A percentile compares a stretch with the other conserved stretches of the same genome.
Evolutionary conservation across 1,284 basidiomycete genomes (phyloP).

Genomic region (Irpex lacteus): DNA sequence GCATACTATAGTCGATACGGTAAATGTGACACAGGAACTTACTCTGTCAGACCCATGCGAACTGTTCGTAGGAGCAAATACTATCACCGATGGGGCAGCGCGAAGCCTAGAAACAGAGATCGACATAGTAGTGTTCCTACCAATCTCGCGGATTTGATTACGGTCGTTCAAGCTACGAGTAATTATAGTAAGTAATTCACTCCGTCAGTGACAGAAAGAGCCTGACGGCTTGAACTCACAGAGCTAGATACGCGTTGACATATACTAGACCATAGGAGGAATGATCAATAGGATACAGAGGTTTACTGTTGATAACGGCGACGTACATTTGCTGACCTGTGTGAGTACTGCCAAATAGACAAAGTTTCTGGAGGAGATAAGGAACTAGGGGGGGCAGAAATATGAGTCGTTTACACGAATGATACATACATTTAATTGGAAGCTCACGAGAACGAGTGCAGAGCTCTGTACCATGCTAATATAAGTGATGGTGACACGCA

Average conservation of each 20-base stretch:
- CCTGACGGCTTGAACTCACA: constrained; percentile 17
- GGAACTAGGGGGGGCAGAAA: constrained; percentile 28
- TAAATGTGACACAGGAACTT: too few species aligned
- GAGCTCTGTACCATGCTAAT: constrained; percentile 42
- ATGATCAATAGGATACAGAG: not conserved
- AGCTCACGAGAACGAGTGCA: constrained; percentile 38
- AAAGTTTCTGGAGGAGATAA: constrained; percentile 46
- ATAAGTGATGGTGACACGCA: too few species aligned
- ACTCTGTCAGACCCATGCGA: too few species aligned
- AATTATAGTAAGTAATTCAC: not conserved
- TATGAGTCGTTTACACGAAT: too few species aligned
- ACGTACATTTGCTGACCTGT: constrained; percentile 48
- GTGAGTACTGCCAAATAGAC: constrained; percentile 52
- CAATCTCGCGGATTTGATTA: too few species aligned
- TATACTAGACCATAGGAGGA: constrained; percentile 35
- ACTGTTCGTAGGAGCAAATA: too few species aligned
- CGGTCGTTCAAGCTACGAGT: not conserved
- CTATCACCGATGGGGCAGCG: too few species aligned
- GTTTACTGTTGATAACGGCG: not conserved
- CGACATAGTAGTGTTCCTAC: too few species aligned
- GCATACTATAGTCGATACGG: too few species aligned
- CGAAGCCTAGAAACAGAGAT: too few species aligned
- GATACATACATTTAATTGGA: too few species aligned
- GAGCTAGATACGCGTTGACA: constrained; percentile 49
- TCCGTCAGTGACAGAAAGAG: too few species aligned